Base-by-base conservation (phyloP, 345 rosid species). In the Mercurialis annua region DNA sequence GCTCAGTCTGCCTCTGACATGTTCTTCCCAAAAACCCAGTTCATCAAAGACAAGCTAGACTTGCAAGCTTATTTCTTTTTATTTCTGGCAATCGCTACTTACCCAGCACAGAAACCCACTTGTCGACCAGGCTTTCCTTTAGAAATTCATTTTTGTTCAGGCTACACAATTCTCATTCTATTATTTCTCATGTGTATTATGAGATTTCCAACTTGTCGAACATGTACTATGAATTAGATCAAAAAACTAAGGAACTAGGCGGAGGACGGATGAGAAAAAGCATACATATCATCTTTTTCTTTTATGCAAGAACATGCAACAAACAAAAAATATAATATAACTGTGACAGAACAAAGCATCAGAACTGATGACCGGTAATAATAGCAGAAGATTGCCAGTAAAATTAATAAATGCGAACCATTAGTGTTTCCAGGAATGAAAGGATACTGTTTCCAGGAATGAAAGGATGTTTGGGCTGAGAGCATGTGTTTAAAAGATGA, bases 141-240 rank as follows among this genome's bases (percentile, higher is more conserved):
- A 40, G 44, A 29, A 59, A 10, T 59, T 59, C 27, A 59, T 38
- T n/a, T 59, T 38, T 27, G 40, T 21, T 59, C 49, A 38, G 31
- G 24, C 49, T 38, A 49, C 15, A 23, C 9, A 1, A 10, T 59
- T 59, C 18, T 38, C 4, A 34, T n/a, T n/a, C 15, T 38, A 3
- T 59, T n/a, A 30, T n/a, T 27, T 53, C 27, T 14, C 14, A 12
- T 26, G 14, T 26, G 7, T 34, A 53, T 1, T 21, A 53, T 26
- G 0, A 53, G 0, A 27, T 27, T 11, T 8, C 7, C 8, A 2
- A 26, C 34, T 26, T 26, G 16, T 26, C 58, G 27, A 34, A 27
- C 26, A 26, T 23, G 14, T 44, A 21, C 2, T 16, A 51, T 15
- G 27, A 51, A 51, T 51, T 51, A 6, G 24, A 51, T 2, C 30